Base-by-base conservation (phyloP, 2,329 filamentous ascomycete species). In the Colletotrichum trifolii region DNA sequence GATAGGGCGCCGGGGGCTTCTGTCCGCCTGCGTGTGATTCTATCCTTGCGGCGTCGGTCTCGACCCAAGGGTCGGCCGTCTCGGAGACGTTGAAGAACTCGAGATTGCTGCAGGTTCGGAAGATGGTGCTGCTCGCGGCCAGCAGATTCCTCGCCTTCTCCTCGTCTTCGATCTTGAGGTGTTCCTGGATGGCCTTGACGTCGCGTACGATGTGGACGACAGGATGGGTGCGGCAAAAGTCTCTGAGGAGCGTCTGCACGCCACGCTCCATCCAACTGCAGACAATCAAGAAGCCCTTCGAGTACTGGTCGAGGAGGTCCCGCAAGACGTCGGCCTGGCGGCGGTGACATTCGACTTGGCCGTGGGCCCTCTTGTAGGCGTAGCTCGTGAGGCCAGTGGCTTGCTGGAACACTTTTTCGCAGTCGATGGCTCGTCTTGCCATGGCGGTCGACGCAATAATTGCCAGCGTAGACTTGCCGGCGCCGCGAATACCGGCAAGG, bases 81-180 rank as follows among this genome's bases (percentile, higher is more conserved):
- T 92, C 90, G 2, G 89, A 89, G 13, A 91, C 79, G 69, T 93
- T 93, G 79, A 89, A 93, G 74, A 93, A 94, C 72, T 94, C 91
- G 67, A 91, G 85, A 69, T 92, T 93, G 10, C 89, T 89, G 72
- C 89, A 92, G 2, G 82, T 82, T 53, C 89, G 82, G 69, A 91
- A 88, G 13, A 91, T 83, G 2, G 82, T 78, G 25, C 81, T 83
- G 68, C 84, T 87, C 12, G 84, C 82, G 15, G 83, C 81, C 34
- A 92, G 76, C 7, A 92, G 80, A 49, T 85, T 85, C 47, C 82
- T 79, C 2, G 90, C 81, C 69, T 86, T 87, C 42, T 82, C 78
- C 35, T 83, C 77, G 54, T 88, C 83, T 69, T 81, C 81, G n/a
- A 85, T 79, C 46, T 80, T 83, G 45, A 93, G 79, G 69, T 92